Evolutionary conservation across 2,329 filamentous ascomycete species (phyloP).

Genomic region (Huntiella omanensis): DNA sequence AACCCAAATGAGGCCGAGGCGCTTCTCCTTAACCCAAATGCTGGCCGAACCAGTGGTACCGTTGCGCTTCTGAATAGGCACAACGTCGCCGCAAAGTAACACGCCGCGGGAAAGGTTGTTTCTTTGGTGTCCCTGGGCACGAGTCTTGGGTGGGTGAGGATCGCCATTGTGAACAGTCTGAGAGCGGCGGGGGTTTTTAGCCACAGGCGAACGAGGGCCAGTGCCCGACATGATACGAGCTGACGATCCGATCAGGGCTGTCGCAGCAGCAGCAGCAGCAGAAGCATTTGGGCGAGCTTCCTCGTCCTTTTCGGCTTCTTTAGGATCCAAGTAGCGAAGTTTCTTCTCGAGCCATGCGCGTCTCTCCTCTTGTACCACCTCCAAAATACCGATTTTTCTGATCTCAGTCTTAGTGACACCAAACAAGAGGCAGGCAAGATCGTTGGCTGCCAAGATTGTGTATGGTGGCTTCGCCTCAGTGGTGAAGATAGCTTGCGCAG

Average conservation of each 20-base stretch:
- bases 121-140: conserved; percentile 40
- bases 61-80: conserved; percentile 91
- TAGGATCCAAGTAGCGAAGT: conserved; percentile 44
- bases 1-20: conserved; percentile 87
- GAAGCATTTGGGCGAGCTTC: conserved; percentile 18
- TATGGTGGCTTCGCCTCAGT: conserved; percentile 81
- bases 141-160: conserved; percentile 33
- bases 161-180: conserved; percentile 44
- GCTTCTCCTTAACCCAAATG: conserved; percentile 97
- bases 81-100: conserved; percentile 87
- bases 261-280: conserved; percentile 23
- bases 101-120: conserved; percentile 71
- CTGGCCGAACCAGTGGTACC: conserved; percentile 82
- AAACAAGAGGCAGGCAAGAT: conserved; percentile 85
- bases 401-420: conserved; percentile 31
- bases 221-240: conserved; percentile 77
- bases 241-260: conserved; percentile 53
- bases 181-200: conserved; percentile 31
- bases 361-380: conserved; percentile 81
- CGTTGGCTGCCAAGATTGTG: conserved; percentile 92
- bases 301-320: conserved; percentile 22
- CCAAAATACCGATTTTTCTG: conserved; percentile 80
- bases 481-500: conserved; percentile 90
- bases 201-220: conserved; percentile 27
- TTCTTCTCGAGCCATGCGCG: conserved; percentile 80